Percentiles rank a stretch among this genome's conserved stretches.
phyloP scores from a whole-genome alignment of 345 rosid species.

The Nephelium lappaceum region DNA sequence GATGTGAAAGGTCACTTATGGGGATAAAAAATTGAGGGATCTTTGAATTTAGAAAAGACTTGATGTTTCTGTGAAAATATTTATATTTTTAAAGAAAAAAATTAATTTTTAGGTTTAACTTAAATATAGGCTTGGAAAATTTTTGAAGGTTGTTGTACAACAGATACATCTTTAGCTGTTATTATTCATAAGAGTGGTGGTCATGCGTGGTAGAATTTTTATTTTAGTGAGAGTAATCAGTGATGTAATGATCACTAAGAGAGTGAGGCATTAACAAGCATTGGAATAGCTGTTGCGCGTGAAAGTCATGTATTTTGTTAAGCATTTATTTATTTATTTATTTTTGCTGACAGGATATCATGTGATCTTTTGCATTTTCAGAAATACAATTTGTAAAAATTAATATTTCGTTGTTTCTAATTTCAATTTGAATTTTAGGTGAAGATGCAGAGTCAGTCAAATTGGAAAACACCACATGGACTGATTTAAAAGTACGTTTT shows the following conservation, averaged over 20 bases:
- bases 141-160: background rate
- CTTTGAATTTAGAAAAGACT: background rate
- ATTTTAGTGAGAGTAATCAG: background rate
- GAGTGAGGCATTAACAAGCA: background rate
- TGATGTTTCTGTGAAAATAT: background rate
- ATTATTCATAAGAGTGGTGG: background rate
- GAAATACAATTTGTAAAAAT: conserved; percentile 4
- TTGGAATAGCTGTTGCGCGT: background rate
- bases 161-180: background rate
- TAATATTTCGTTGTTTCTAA: too few relatives aligned
- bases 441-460: too few relatives aligned
- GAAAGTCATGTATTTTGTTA: too few relatives aligned
- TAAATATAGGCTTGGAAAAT: background rate
- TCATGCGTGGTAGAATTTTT: background rate
- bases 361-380: background rate
- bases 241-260: background rate
- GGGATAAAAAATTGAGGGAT: background rate
- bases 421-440: too few relatives aligned
- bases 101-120: background rate
- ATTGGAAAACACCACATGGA: too few relatives aligned
- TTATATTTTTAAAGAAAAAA: background rate
- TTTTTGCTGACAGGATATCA: background rate
- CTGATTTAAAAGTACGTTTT: too few relatives aligned
- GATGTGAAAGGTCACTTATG: background rate
- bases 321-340: background rate